Base-by-base conservation (phyloP, 2,329 filamentous ascomycete species). In the Metarhizium brunneum region DNA sequence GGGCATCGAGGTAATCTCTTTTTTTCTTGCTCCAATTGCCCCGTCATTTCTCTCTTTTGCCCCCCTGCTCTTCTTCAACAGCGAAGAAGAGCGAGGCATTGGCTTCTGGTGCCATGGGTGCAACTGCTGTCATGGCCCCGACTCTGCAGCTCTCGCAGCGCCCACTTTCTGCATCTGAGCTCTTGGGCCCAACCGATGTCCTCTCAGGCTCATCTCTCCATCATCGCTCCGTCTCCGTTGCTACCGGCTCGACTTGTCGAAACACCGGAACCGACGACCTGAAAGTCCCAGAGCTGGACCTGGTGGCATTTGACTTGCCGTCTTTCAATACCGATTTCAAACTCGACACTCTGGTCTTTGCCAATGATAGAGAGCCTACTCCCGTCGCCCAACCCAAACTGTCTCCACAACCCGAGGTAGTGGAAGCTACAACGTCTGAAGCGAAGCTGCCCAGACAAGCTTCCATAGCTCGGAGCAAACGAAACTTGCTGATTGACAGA, bases 241-340 rank as follows among this genome's bases (percentile, higher is more conserved):
- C 47, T 7, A 20, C 11, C n/a, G 40, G 25, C 25, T 45, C 51
- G 6, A 42, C 50, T 10, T n/a, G 20, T 11, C 16, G 25, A 25
- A 35, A 45, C 29, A 29, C 42, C 13, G 16, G 25, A 29, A 47
- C 42, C 48, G 18, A 13, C 30, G 42, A 50, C 45, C 32, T 51
- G 1, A 35, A 53, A 36, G 4, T 14, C 4, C n/a, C 51, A 7
- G 35, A 42, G 30, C n/a, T 58, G 43, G 51, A 42, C 54, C 64
- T 74, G 25, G 68, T 76, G 14, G 65, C 69, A 56, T 80, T 81
- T 65, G 77, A 80, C 56, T 68, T 83, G 38, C 76, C 78, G 42
- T 76, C 76, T 0, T 78, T 83, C 65, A 76, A 81, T 59, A 71
- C 77, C 61, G 73, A 73, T 59, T 69, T 74, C 60, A 69, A 77